A percentile compares a stretch with the other conserved stretches of the same genome.
phyloP scores from a whole-genome alignment of 768 basidiomycete species.

The Hortiboletus flavorubellus region DNA sequence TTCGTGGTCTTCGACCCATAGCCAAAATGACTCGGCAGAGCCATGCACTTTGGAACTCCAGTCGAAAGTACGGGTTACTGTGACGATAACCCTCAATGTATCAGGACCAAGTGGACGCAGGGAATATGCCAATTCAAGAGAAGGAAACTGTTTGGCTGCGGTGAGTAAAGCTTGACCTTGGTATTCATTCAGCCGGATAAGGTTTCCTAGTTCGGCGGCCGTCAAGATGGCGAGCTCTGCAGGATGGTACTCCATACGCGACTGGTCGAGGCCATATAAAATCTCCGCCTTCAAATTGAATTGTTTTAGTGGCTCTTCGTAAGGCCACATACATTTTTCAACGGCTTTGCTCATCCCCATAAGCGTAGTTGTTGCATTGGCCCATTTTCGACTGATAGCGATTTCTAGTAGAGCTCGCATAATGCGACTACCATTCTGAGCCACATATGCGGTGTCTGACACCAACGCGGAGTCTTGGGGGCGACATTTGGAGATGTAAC shows the following conservation, averaged over 20 bases:
- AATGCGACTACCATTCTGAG: constrained; percentile 94
- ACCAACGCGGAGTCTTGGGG: constrained; percentile 95
- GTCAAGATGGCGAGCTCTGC: constrained; percentile 66
- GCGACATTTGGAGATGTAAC: constrained; percentile 74
- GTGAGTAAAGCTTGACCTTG: constrained; percentile 78
- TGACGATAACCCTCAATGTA: constrained; percentile 72
- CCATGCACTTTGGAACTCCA: constrained; percentile 82
- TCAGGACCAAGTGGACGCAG: constrained; percentile 83
- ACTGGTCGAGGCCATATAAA: constrained; percentile 70
- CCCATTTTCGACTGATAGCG: constrained; percentile 90
- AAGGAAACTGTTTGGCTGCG: constrained; percentile 85
- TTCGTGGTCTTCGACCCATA: constrained; percentile 91
- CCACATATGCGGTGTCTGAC: constrained; percentile 90
- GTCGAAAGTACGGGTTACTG: constrained; percentile 62
- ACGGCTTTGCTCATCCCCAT: constrained; percentile 92
- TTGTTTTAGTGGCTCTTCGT: constrained; percentile 85
- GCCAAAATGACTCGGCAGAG: constrained; percentile 81
- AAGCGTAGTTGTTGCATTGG: constrained; percentile 71
- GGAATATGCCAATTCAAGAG: constrained; percentile 57
- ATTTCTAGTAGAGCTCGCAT: constrained; percentile 94
- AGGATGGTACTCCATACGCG: constrained; percentile 78
- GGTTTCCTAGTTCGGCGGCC: constrained; percentile 66
- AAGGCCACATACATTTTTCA: constrained; percentile 92
- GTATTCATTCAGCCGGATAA: constrained; percentile 81
- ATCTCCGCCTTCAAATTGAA: constrained; percentile 75